Base-by-base conservation (phyloP, 75 land plant species). In the Cryptomeria japonica region DNA sequence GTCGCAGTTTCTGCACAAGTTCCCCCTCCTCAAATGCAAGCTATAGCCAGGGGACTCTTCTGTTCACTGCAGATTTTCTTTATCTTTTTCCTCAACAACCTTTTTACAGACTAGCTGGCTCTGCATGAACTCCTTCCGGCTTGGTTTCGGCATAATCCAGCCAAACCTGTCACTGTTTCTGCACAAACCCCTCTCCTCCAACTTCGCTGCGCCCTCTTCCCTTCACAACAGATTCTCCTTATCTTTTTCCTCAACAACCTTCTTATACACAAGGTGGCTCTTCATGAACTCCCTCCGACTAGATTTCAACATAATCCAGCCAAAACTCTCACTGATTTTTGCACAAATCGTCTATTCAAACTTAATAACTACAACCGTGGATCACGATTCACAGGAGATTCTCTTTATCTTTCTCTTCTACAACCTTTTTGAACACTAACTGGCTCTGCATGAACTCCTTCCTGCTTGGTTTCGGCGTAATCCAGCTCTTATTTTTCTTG, bases 361-460 rank as follows among this genome's bases (percentile, higher is more conserved):
- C 82, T 25, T 38, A 36, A 34, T 51, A 64, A 41, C 42, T 38
- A 41, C 44, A 64, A 64, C 70, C 3, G 82, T 6, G 46, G 82
- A 64, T 64, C n/a, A 64, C 70, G 70, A 64, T 25, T 82, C 84
- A 82, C 46, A 42, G 31, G 28, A 82, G 49, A 42, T 41, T 70
- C 19, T 47, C 73, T 34, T 88, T 87, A 86, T 83, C 73, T 25
- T 36, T 75, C 22, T 32, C 28, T 36, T 53, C 51, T 76, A 44
- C 18, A 38, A 80, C 38, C n/a, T 42, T n/a, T 46, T 80, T 83
- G 25, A 75, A 75, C 38, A 70, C 92, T 93, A 94, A 84, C 96
- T 94, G n/a, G 92, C 94, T 34, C 96, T 64, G 83, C 92, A 93
- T 25, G 96, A 93, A 16, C 94, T 92, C 85, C 96, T 89, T 37